Conservation (phyloP, 495 filamentous ascomycete genomes). For the Penicillium canariense region DNA sequence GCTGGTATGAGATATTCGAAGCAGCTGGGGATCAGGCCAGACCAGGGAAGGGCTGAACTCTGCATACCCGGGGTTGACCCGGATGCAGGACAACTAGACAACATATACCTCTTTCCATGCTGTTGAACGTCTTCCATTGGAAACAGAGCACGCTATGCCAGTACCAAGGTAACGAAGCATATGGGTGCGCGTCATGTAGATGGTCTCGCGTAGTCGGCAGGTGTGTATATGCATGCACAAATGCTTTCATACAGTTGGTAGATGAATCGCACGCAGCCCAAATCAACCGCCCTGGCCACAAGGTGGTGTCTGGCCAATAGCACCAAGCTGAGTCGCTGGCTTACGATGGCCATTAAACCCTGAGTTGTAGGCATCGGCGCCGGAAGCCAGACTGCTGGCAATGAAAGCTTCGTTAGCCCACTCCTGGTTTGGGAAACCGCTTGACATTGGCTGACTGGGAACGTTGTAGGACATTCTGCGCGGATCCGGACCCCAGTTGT, state of each 20-base stretch:
- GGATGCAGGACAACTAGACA: background rate
- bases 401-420: constrained; percentile 48
- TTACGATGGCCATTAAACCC: constrained; percentile 31
- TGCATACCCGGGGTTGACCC: background rate
- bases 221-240: background rate
- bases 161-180: background rate
- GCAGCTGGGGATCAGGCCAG: background rate
- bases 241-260: background rate
- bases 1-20: background rate
- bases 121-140: background rate
- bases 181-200: background rate
- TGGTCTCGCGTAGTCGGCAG: background rate
- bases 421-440: constrained; percentile 28
- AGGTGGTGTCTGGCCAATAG: constrained; percentile 46
- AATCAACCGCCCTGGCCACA: constrained; percentile 51
- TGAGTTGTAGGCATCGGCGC: constrained; percentile 23
- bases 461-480: constrained; percentile 23
- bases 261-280: background rate
- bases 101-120: background rate
- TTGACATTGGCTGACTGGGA: constrained; percentile 33
- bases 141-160: background rate
- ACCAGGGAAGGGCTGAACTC: background rate
- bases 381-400: constrained; percentile 33
- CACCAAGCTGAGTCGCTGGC: constrained; percentile 36
- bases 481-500: constrained; percentile 30